Base-by-base conservation (phyloP, 768 basidiomycete species). In the Pulveroboletus sp. region DNA sequence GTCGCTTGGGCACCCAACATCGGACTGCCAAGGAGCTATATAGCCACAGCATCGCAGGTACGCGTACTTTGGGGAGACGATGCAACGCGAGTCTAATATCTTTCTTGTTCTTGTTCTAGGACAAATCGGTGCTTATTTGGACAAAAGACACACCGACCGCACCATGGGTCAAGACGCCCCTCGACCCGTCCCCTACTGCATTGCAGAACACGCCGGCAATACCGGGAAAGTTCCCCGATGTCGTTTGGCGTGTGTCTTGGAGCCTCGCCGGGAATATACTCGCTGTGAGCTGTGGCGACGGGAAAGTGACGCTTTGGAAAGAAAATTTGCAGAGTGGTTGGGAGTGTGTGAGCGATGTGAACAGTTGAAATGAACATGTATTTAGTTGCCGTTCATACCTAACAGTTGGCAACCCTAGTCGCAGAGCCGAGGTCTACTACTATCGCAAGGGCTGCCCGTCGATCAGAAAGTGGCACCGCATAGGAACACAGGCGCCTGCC, bases 1-100 rank as follows among this genome's bases (percentile, higher is more conserved):
- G 94, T 97, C n/a, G 91, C 95, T 0, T 98, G 94, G 93, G 94
- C 94, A 1, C 95, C 96, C 0, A 96, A 92, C 58, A 94, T 97
- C 54, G 96, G 96, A 0, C 76, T 98, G 14, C 92, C 95, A 0
- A 80, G 93, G 54, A 88, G 85, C 63, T 97, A 97, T 70, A 91
- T 99, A 54, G 96, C 96, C 6, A 94, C 93, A 2, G 93, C 93
- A 0, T 93, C 91, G 0, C 94, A 97, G 73, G 82, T 83, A 44
- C 41, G 76, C 61, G n/a, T n/a, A n/a, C n/a, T 6, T 7, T 31
- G 13, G 20, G 23, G 5, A 22, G 27, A 16, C 1, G 13, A 40
- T 31, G 3, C 5, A 17, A n/a, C 22, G 34, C 7, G 1, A 44
- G 32, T 14, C 44, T 49, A 29, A 54, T 9, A 47, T 4, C 9